Conservation (phyloP, 1,284 basidiomycete genomes). For the Schizophyllum amplum region DNA sequence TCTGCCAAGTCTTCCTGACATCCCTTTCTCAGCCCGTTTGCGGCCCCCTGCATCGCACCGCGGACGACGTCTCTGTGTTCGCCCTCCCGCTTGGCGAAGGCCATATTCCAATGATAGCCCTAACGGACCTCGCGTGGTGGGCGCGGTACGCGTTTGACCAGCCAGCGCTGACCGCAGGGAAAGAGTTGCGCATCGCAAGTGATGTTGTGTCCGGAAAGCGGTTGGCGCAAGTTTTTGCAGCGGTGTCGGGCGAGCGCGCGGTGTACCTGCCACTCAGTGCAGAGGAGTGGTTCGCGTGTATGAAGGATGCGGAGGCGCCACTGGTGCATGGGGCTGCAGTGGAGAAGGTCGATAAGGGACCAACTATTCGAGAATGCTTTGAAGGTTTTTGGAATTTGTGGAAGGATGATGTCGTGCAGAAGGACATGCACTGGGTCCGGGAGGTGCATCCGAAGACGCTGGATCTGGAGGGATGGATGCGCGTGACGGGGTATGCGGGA, state of each 20-base stretch:
- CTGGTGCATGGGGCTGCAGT: neutral
- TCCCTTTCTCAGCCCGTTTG: conserved; percentile 24
- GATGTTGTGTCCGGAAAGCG: conserved; percentile 37
- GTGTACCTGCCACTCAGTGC: conserved; percentile 6
- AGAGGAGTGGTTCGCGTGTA: conserved; percentile 8
- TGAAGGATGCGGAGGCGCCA: conserved; percentile 10
- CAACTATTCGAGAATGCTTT: conserved; percentile 31
- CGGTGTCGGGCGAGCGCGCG: conserved; percentile 6
- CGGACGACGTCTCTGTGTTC: conserved; percentile 38
- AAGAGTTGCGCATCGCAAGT: conserved; percentile 32
- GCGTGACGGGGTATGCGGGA: conserved; percentile 16
- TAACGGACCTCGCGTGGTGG: conserved; percentile 41
- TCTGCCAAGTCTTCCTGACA: neutral
- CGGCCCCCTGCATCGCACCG: conserved; percentile 28
- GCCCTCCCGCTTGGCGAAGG: conserved; percentile 30
- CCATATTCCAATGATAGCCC: conserved; percentile 34
- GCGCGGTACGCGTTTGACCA: conserved; percentile 39
- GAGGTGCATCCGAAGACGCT: conserved; percentile 25
- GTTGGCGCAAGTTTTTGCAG: conserved; percentile 20
- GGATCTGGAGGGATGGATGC: conserved; percentile 20
- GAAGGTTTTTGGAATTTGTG: conserved; percentile 31
- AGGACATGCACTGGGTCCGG: conserved; percentile 34
- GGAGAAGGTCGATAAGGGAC: neutral
- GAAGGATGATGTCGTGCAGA: conserved; percentile 32
- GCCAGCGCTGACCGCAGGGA: conserved; percentile 28